Evolutionary conservation across 495 filamentous ascomycete genomes (phyloP).

Genomic region (Jackrogersella minutella): DNA sequence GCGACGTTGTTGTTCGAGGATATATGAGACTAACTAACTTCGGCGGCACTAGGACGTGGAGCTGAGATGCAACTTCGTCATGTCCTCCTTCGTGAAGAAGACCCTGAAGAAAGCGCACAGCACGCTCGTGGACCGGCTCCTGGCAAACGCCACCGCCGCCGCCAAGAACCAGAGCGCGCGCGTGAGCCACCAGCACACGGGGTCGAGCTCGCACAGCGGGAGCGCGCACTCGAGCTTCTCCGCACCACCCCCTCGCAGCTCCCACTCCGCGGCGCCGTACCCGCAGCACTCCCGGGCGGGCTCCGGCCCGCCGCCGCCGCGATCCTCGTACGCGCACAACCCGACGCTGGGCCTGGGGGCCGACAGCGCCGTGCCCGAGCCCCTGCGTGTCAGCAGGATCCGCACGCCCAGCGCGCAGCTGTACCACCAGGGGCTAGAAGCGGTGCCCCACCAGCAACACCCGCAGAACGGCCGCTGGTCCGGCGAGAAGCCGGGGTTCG

Average conservation of each 20-base stretch:
- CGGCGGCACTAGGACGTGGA: constrained; percentile 67
- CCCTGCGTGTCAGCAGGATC: constrained; percentile 21
- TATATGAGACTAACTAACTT: neutral
- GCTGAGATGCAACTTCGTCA: constrained; percentile 76
- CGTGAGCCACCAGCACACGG: constrained; percentile 8
- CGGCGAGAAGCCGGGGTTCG: neutral
- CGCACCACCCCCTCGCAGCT: neutral
- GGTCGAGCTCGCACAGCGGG: constrained; percentile 13
- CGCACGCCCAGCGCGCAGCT: neutral
- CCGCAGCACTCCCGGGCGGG: neutral
- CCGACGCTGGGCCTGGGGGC: too few relatives aligned
- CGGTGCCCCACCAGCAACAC: neutral
- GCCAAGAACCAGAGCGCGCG: neutral
- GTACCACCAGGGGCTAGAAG: neutral
- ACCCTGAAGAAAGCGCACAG: constrained; percentile 75
- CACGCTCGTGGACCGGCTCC: constrained; percentile 69
- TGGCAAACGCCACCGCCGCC: constrained; percentile 54
- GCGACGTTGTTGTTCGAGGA: neutral
- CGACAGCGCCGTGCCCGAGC: constrained; percentile 22
- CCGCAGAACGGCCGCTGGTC: constrained; percentile 1
- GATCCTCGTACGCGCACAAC: neutral
- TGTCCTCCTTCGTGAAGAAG: constrained; percentile 76
- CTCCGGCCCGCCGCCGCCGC: neutral
- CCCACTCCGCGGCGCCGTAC: constrained; percentile 3
- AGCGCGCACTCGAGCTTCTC: constrained; percentile 14